A percentile compares a stretch with the other conserved stretches of the same genome.
Evolutionary conservation across 495 filamentous ascomycete species (phyloP).

Genomic region (Astrocystis sublimbata): DNA sequence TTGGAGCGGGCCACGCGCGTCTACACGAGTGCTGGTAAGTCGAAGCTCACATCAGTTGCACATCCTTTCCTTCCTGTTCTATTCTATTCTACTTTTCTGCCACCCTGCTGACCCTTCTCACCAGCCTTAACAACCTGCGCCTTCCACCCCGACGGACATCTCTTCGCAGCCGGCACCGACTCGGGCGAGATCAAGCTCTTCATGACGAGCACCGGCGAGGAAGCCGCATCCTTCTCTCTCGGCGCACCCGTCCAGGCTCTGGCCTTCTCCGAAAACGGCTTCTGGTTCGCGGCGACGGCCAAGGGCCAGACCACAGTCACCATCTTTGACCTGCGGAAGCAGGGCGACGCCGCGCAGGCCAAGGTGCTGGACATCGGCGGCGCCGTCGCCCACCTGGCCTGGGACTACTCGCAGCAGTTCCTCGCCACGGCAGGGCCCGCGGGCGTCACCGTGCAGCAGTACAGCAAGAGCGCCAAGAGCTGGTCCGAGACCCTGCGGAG

Average conservation of each 20-base stretch:
- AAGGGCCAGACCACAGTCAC: conserved; percentile 72
- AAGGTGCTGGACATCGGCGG: conserved; percentile 84
- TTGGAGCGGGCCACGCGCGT: conserved; percentile 69
- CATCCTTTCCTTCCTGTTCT: no score
- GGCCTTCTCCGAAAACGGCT: conserved; percentile 96
- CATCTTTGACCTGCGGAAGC: conserved; percentile 89
- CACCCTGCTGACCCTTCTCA: conserved; percentile 37
- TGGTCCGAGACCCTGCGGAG: conserved; percentile 86
- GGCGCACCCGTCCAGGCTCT: conserved; percentile 69
- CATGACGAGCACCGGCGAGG: conserved; percentile 70
- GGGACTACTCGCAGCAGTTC: conserved; percentile 96
- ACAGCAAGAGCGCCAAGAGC: conserved; percentile 74
- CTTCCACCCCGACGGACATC: conserved; percentile 94
- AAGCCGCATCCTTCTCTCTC: conserved; percentile 69
- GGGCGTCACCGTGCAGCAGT: conserved; percentile 84
- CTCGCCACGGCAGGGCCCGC: conserved; percentile 78
- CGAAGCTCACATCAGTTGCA: neutral
- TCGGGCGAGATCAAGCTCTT: conserved; percentile 82
- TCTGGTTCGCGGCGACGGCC: conserved; percentile 80
- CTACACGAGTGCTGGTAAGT: conserved; percentile 79
- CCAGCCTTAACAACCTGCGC: conserved; percentile 73
- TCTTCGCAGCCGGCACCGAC: conserved; percentile 79
- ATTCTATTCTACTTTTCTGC: no score
- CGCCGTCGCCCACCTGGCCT: conserved; percentile 68
- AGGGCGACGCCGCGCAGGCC: conserved; percentile 68